These are phyloP conservation scores for Entamoeba invadens DNA, from an alignment of 208 protist species.

Conservation along the genomic window DNA sequence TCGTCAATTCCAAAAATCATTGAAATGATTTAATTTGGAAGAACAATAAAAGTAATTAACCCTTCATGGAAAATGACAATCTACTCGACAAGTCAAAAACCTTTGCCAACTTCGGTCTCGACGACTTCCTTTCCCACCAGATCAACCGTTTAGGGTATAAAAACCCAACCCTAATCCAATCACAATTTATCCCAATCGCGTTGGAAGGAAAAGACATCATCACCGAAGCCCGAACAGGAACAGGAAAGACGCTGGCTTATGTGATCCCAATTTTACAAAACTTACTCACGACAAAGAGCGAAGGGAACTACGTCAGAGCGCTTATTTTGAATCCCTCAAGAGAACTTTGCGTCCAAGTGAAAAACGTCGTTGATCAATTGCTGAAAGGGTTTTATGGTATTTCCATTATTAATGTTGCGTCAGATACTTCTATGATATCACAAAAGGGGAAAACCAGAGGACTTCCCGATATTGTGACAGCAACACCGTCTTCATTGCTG, in stretches of 20 bases:
- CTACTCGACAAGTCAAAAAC: neutral
- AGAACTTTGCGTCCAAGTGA: neutral
- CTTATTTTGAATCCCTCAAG: neutral
- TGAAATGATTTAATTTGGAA: too few relatives aligned
- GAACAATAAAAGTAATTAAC: too few relatives aligned
- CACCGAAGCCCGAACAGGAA: neutral
- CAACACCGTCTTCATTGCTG: neutral
- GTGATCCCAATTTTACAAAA: constrained; percentile 12
- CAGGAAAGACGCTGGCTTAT: constrained; percentile 21
- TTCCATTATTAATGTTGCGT: neutral
- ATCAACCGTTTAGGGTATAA: neutral
- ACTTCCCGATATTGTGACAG: neutral
- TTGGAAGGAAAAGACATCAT: constrained; percentile 2
- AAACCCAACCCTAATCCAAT: neutral
- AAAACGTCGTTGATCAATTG: neutral
- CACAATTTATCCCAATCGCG: neutral
- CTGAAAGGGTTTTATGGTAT: neutral
- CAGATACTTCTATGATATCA: neutral
- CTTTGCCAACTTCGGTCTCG: neutral
- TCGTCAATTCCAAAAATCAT: too few relatives aligned
- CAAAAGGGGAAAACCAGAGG: neutral
- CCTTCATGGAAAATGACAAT: too few relatives aligned
- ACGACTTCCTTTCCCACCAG: neutral
- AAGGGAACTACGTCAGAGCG: neutral
- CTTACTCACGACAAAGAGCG: neutral